Evolutionary conservation across 768 basidiomycete species (phyloP).

Genomic region (Tephrocybe rancida): DNA sequence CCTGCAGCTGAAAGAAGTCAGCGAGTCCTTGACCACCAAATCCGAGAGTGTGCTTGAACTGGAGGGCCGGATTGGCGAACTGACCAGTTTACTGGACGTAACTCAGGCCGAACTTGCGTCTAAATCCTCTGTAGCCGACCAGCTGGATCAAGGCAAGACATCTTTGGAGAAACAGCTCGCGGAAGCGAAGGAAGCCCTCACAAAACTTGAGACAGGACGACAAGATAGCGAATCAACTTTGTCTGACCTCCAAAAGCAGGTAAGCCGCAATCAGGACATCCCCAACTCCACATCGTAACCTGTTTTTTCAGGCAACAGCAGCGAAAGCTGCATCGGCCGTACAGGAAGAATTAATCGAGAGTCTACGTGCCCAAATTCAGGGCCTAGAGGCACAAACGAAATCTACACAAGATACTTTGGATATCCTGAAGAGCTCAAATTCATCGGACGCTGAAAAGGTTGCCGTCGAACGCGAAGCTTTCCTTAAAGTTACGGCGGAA

Average conservation of each 20-base stretch:
- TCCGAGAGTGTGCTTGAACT: slow-evolving; percentile 50
- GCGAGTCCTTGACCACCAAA: slow-evolving; percentile 55
- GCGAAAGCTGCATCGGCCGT: slow-evolving; percentile 40
- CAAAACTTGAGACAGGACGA: slow-evolving; percentile 33
- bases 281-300: background rate
- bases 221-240: slow-evolving; percentile 37
- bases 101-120: slow-evolving; percentile 48
- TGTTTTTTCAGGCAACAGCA: slow-evolving; percentile 47
- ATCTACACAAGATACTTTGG: slow-evolving; percentile 54
- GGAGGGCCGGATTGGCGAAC: slow-evolving; percentile 50
- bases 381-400: slow-evolving; percentile 52
- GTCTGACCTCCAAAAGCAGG: slow-evolving; percentile 50
- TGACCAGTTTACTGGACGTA: slow-evolving; percentile 51
- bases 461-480: slow-evolving; percentile 62
- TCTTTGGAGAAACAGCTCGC: slow-evolving; percentile 50
- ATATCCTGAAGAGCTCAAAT: slow-evolving; percentile 45
- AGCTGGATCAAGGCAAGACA: slow-evolving; percentile 51
- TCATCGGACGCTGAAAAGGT: slow-evolving; percentile 46
- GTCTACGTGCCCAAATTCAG: slow-evolving; percentile 52
- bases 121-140: slow-evolving; percentile 44
- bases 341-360: slow-evolving; percentile 49
- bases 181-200: slow-evolving; percentile 42
- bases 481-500: slow-evolving; percentile 65
- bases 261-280: slow-evolving; percentile 29
- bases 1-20: slow-evolving; percentile 61